Evolutionary conservation across 2,329 filamentous ascomycete genomes (phyloP), one percentile per base, ranked within the genome.

Genomic region (Massarina eburnea): DNA sequence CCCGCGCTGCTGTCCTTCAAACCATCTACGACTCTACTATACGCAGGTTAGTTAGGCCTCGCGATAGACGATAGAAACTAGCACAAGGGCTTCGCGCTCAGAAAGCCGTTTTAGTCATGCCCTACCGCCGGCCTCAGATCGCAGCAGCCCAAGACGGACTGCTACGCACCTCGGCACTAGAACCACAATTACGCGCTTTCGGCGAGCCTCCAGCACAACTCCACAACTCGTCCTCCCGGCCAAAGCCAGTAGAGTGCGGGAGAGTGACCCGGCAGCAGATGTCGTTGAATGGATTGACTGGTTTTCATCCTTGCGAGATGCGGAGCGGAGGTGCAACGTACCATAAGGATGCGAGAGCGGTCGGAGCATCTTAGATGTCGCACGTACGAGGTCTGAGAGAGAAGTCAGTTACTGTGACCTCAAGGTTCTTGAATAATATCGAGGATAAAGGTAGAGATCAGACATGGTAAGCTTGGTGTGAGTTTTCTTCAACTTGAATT

Each of bases 21-120:
- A n/a, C n/a, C n/a, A n/a, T n/a, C n/a, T 14, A 30, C 12, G 12
- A 14, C 6, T 30, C 4, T 30, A 7, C 27, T 30, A 30, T 14
- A 14, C 7, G 12, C 2, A 26, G 17, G 21, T 38, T 15, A 38
- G 35, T 20, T 14, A 24, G 35, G 18, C 17, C 21, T 12, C 35
- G 8, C 20, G 12, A 6, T 7, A 8, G n/a, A 24, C 3, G 9
- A 20, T 6, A 21, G 35, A 21, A 38, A 19, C 12, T 30, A 3
- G 22, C 18, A 15, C 8, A 18, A 44, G 40, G 36, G 19, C 4
- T 50, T 50, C 43, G 40, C 47, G 72, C 72, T 82, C 80, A 86
- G 83, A 81, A 74, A 81, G 84, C 82, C 83, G 81, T 71, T 80
- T 80, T 84, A 86, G 78, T 86, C 83, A 86, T 78, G 78, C 81